Base-by-base conservation (phyloP, 257 asterid species). In the Solanum habrochaites region DNA sequence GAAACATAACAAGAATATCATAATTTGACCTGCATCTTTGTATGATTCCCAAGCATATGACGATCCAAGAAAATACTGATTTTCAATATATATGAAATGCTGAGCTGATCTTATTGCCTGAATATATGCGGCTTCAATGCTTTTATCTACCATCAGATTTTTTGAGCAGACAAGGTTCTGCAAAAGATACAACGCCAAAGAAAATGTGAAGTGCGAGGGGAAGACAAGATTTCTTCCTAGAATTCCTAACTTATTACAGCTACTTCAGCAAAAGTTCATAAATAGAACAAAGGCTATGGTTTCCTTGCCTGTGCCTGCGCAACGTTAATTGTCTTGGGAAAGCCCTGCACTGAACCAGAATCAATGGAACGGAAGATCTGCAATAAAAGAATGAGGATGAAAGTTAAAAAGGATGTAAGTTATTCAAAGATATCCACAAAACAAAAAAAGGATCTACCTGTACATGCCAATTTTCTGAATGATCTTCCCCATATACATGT, bases 281-380 rank as follows among this genome's bases (percentile, higher is more conserved):
- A 15, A 70, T 4, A 42, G 78, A 73, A 62, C 7, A 40, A 67
- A 27, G 20, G 60, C 25, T 58, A 66, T 16, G 85, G 42, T 86
- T 80, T 88, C 83, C 52, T 87, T 78, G 95, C 98, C 97, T 92
- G 96, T 83, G 89, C 89, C 86, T 91, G 88, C 66, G 95, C 95
- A 77, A 78, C 93, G 88, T 94, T 93, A 81, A 67, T 83, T 62
- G 81, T 88, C 86, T 93, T 95, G 69, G 98, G 98, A 81, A 95
- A 95, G 71, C 99, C 99, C 90, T 90, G 92, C 82, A 93, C 89
- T 37, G 99, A 95, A 58, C 98, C 99, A 35, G 99, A 96, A 90
- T 96, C 99, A 23, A 96, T 96, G 88, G 99, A 96, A 86, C 99
- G 95, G 91, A 96, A 96, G 82, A 96, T 93, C 99, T 96, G 93